Conservation (phyloP, 352 stramenopile genomes). For the Aphanomyces astaci region DNA sequence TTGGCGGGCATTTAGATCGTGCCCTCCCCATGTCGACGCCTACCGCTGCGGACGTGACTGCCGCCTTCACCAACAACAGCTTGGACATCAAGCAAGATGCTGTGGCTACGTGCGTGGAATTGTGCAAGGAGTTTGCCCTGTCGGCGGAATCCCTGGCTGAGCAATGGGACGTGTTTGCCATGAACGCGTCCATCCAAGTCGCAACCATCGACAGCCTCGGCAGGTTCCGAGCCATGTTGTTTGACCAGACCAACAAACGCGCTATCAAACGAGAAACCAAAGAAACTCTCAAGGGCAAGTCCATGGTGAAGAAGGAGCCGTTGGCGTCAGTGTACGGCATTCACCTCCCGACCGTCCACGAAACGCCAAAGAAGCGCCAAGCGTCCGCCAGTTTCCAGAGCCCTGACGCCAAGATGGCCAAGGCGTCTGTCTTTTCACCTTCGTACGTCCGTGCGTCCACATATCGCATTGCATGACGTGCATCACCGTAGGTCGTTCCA, state of each 20-base stretch:
- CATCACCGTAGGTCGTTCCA: constrained; percentile 41
- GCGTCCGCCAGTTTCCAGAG: constrained; percentile 51
- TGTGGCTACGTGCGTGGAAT: constrained; percentile 49
- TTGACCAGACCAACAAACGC: background rate
- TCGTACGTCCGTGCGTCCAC: constrained; percentile 28
- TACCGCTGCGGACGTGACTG: constrained; percentile 40
- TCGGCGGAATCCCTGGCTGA: constrained; percentile 67
- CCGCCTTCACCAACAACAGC: constrained; percentile 64
- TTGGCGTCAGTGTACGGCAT: constrained; percentile 6
- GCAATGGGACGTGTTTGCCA: constrained; percentile 80
- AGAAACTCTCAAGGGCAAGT: background rate
- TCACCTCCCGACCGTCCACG: background rate
- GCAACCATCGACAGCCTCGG: constrained; percentile 50
- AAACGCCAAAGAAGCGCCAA: constrained; percentile 47
- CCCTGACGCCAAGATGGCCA: constrained; percentile 47
- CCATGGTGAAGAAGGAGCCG: constrained; percentile 34
- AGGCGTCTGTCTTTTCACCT: constrained; percentile 72
- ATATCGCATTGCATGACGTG: too few species aligned
- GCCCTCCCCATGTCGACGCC: background rate
- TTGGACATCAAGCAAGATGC: constrained; percentile 65
- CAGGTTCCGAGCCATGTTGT: constrained; percentile 60
- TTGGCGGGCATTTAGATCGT: background rate
- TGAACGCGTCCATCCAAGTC: constrained; percentile 69
- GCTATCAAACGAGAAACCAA: constrained; percentile 37
- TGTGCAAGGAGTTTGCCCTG: constrained; percentile 71